Evolutionary conservation across 495 filamentous ascomycete genomes (phyloP).

Genomic region (Thermothielavioides terrestris): DNA sequence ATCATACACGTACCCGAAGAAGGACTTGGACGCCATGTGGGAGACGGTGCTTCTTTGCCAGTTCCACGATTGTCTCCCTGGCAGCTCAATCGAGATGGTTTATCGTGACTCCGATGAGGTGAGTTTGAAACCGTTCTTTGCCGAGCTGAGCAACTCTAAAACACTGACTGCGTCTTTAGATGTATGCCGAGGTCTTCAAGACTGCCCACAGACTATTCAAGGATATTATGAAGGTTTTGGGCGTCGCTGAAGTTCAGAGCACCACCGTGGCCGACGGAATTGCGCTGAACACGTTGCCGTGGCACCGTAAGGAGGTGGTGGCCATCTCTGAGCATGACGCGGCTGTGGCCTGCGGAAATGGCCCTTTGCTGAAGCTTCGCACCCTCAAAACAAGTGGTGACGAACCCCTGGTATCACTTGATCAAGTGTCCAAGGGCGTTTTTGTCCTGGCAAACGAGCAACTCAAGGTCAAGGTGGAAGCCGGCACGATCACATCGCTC

Average conservation of each 20-base stretch:
- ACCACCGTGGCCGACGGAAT: slow-evolving; percentile 33
- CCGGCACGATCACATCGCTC: slow-evolving; percentile 73
- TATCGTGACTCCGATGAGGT: slow-evolving; percentile 85
- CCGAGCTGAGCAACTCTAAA: not conserved
- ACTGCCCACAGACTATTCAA: slow-evolving; percentile 63
- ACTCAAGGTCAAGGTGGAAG: slow-evolving; percentile 59
- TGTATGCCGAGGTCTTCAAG: slow-evolving; percentile 76
- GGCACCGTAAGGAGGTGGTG: slow-evolving; percentile 66
- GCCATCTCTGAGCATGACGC: slow-evolving; percentile 42
- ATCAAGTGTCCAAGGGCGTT: slow-evolving; percentile 55
- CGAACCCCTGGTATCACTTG: slow-evolving; percentile 48
- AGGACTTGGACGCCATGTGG: slow-evolving; percentile 89
- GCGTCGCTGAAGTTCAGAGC: slow-evolving; percentile 39
- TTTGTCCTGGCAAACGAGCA: slow-evolving; percentile 73
- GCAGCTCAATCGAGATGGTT: slow-evolving; percentile 94
- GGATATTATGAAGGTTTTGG: slow-evolving; percentile 58
- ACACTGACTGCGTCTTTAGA: slow-evolving; percentile 27
- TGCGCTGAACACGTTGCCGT: slow-evolving; percentile 75
- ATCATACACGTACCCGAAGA: slow-evolving; percentile 85
- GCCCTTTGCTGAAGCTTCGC: slow-evolving; percentile 42
- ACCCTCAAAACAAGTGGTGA: slow-evolving; percentile 35
- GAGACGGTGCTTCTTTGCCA: slow-evolving; percentile 79
- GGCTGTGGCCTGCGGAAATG: slow-evolving; percentile 43
- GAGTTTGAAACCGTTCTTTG: slow-evolving; percentile 4
- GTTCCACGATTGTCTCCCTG: slow-evolving; percentile 94